Conservation (phyloP, 768 basidiomycete genomes). For the Rhodotorula paludigena region DNA sequence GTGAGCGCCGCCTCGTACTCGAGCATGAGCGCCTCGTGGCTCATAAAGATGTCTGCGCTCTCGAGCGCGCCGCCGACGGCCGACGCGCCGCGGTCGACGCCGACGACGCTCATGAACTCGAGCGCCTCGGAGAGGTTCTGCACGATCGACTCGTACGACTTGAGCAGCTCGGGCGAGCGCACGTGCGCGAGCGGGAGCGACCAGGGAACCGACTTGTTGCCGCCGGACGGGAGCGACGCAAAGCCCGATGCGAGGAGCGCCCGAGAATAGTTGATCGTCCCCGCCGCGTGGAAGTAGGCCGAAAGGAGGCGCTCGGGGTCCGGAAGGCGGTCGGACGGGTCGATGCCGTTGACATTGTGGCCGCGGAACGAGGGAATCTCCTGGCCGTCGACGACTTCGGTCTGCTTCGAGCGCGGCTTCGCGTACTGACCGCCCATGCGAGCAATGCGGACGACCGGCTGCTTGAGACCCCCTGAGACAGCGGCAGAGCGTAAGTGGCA, state of each 20-base stretch:
- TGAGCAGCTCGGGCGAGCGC: constrained; percentile 64
- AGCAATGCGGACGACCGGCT: constrained; percentile 69
- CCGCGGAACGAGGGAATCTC: constrained; percentile 87
- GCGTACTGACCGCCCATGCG: constrained; percentile 70
- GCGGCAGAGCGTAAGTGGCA: neutral
- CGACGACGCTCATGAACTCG: constrained; percentile 86
- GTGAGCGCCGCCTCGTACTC: constrained; percentile 90
- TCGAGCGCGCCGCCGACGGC: constrained; percentile 65
- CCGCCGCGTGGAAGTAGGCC: constrained; percentile 92
- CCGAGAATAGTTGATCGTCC: constrained; percentile 88
- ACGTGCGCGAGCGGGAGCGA: constrained; percentile 84
- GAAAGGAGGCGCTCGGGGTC: constrained; percentile 87
- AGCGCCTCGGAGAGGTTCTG: constrained; percentile 81
- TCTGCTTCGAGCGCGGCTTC: constrained; percentile 70
- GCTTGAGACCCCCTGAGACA: constrained; percentile 60
- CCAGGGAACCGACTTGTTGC: constrained; percentile 24
- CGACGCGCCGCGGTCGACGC: constrained; percentile 59
- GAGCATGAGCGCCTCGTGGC: constrained; percentile 68
- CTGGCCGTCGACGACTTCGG: constrained; percentile 64
- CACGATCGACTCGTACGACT: constrained; percentile 78
- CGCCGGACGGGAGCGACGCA: constrained; percentile 59
- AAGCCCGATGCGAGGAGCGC: constrained; percentile 85
- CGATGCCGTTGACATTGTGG: constrained; percentile 85
- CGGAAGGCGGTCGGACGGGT: constrained; percentile 73
- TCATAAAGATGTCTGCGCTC: constrained; percentile 90